Evolutionary conservation across 2,329 filamentous ascomycete genomes (phyloP), one percentile per base, ranked within the genome.

Genomic region (Clonostachys byssicola): DNA sequence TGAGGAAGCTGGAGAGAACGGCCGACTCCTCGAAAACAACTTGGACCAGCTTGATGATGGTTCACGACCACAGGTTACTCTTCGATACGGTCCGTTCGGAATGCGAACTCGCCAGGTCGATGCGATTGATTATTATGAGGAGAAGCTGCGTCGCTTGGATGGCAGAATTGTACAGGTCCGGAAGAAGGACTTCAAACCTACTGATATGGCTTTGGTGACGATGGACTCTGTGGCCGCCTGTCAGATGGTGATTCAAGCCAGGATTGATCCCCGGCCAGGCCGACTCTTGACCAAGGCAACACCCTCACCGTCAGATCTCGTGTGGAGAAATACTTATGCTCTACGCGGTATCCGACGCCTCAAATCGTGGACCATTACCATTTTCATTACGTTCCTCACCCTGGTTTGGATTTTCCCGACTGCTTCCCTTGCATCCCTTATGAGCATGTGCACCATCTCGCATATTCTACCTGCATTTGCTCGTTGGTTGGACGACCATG

Each of bases 181-280:
- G 30, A 81, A 83, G 58, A 88, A 89, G 63, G 78, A 87, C 5
- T 97, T 91, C 57, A 71, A 78, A 6, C 77, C 94, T 0, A 92
- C 85, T 1, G 86, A 92, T 43, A 78, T 95, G 50, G 95, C 95
- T 1, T 96, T 99, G 64, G 89, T 99, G 38, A 97, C 94, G 0
- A 95, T 99, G 90, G 89, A 96, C 69, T 94, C 90, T 5, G 94
- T 96, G 44, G 89, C 92, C 13, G 86, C 92, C 34, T 85, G 82
- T 56, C 94, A 99, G 70, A 96, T 97, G 91, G 89, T 92, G 20
- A 89, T 96, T 40, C 94, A 99, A 66, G 92, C 94, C 5, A 85
- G 95, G 12, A 83, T 99, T 46, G 92, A 97, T 60, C 91, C 94
- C 5, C 86, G 88, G 12, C 94, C 95, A 0, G 85, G 92, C 49